These are phyloP conservation scores for Calocera viscosa DNA, from an alignment of 768 basidiomycete species.

Conservation along the genomic window DNA sequence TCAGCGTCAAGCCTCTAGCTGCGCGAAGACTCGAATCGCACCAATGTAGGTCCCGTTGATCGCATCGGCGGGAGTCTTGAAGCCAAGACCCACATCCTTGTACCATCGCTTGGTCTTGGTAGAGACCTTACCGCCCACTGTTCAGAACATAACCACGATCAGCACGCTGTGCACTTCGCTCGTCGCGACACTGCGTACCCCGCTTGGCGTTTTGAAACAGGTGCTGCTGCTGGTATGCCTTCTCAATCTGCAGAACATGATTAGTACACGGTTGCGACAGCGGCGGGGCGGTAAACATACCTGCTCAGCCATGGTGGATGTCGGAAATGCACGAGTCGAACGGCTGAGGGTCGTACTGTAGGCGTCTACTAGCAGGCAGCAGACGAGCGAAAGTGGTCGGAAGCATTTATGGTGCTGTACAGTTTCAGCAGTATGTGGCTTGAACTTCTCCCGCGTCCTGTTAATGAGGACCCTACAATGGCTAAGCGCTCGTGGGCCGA, in stretches of 20 bases:
- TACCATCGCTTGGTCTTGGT: conserved; percentile 98
- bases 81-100: conserved; percentile 95
- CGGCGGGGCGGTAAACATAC: background rate
- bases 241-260: conserved; percentile 58
- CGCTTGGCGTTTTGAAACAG: conserved; percentile 98
- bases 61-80: conserved; percentile 92
- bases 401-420: conserved; percentile 6
- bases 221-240: conserved; percentile 94
- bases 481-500: too few relatives aligned
- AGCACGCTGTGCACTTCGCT: background rate
- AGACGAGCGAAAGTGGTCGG: conserved; percentile 4
- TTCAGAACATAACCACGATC: conserved; percentile 1
- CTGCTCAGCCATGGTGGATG: conserved; percentile 7
- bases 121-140: conserved; percentile 79
- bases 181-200: conserved; percentile 43
- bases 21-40: conserved; percentile 31
- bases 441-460: background rate
- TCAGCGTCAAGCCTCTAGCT: background rate
- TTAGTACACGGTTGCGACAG: background rate
- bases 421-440: background rate
- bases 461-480: background rate
- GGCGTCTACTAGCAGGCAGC: background rate
- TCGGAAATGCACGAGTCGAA: conserved; percentile 6
- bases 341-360: background rate
- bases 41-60: conserved; percentile 94